These are phyloP conservation scores for Effrenium voratum DNA, from an alignment of 73 alveolate genomes.

Conservation along the genomic window DNA sequence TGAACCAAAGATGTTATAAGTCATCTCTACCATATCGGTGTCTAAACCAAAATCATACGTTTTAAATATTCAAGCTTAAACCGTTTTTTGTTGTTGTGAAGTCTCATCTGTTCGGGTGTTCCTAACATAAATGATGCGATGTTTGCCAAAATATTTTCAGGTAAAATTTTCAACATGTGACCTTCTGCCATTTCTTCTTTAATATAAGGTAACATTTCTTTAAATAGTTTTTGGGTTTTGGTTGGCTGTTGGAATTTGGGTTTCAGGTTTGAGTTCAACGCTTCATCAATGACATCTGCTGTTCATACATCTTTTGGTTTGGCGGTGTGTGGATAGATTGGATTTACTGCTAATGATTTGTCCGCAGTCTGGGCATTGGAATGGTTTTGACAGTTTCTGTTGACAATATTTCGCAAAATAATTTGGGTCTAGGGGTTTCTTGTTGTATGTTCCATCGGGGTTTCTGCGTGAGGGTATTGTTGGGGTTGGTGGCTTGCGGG, in stretches of 20 bases:
- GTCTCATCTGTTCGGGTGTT: not conserved
- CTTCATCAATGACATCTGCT: not conserved
- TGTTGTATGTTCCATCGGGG: conserved; percentile 25
- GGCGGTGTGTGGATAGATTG: not conserved
- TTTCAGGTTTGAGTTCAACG: not conserved
- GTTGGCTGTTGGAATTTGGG: conserved; percentile 9
- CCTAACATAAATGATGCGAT: not conserved
- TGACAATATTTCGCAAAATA: not conserved
- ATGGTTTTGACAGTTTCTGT: not conserved
- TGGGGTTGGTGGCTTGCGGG: conserved; percentile 10
- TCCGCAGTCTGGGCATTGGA: conserved; percentile 46
- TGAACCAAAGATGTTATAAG: not conserved
- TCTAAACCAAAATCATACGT: too few relatives aligned
- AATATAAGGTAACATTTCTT: too few relatives aligned
- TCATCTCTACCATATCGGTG: conserved; percentile 3
- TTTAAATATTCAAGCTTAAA: not conserved
- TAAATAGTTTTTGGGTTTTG: not conserved
- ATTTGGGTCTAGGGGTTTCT: not conserved
- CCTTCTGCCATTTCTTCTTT: conserved; percentile 8
- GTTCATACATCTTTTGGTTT: not conserved
- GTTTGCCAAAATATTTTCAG: not conserved
- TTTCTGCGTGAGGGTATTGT: not conserved
- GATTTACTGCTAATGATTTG: not conserved
- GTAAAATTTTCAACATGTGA: not conserved
- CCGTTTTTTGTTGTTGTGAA: not conserved